phyloP scores from a whole-genome alignment of 2,329 filamentous ascomycete species.

The Samsoniella hepiali region DNA sequence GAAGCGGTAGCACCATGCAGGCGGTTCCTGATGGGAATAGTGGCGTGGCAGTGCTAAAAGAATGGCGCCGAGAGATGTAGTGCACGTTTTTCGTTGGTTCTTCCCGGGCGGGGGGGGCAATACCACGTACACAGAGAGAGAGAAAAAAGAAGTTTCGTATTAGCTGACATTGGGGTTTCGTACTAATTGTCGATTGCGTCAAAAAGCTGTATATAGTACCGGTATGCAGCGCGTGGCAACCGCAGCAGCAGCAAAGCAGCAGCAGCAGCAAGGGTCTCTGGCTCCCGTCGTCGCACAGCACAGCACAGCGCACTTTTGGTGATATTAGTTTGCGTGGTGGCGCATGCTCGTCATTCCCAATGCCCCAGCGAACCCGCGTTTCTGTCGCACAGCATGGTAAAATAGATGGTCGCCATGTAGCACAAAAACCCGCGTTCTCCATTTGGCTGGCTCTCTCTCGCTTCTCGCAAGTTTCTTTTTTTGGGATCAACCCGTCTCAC shows the following conservation, averaged over 20 bases:
- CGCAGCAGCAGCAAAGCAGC: no score
- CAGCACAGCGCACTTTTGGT: no score
- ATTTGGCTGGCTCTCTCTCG: no score
- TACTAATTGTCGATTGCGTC: background rate
- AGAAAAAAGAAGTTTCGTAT: background rate
- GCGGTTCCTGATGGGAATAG: background rate
- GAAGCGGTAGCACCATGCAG: background rate
- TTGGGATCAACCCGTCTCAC: background rate
- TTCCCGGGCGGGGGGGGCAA: background rate
- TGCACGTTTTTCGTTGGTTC: background rate
- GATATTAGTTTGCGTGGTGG: no score
- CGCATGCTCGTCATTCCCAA: no score
- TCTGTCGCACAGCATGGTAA: no score
- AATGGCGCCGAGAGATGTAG: background rate
- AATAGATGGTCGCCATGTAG: no score
- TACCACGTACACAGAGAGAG: background rate
- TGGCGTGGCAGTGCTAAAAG: conserved; percentile 7
- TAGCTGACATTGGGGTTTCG: background rate
- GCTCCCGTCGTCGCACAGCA: background rate
- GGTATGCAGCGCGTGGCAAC: no score
- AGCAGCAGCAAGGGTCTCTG: no score
- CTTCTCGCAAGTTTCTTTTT: background rate
- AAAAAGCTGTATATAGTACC: no score
- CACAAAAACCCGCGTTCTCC: no score
- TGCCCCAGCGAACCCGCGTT: no score